Percentiles rank a stretch among this genome's conserved stretches.
These are phyloP conservation scores for Blastocystis sp. DNA, from an alignment of 352 stramenopile genomes.

Conservation along the genomic window DNA sequence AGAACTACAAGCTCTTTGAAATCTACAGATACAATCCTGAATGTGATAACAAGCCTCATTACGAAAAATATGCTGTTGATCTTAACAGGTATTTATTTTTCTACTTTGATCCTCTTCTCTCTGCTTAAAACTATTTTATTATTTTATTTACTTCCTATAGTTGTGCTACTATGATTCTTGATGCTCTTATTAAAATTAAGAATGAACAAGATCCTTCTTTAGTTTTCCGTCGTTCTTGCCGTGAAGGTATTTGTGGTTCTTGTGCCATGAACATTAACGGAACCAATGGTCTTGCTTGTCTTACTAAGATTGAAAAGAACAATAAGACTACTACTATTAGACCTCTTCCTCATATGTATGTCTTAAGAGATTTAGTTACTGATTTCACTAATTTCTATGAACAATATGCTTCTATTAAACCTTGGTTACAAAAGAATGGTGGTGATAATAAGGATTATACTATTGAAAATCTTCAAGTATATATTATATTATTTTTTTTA, in stretches of 20 bases:
- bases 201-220: slow-evolving; percentile 91
- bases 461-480: slow-evolving; percentile 25
- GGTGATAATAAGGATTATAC: slow-evolving; percentile 58
- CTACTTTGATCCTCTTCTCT: neutral
- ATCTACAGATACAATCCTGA: slow-evolving; percentile 30
- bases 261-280: slow-evolving; percentile 99
- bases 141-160: slow-evolving; percentile 44
- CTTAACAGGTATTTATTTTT: neutral
- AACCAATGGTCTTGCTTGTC: slow-evolving; percentile 86
- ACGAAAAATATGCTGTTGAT: slow-evolving; percentile 26
- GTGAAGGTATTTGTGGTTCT: slow-evolving; percentile 94
- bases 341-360: slow-evolving; percentile 95
- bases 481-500: neutral
- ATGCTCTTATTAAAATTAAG: slow-evolving; percentile 99
- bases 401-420: slow-evolving; percentile 85
- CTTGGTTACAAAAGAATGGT: slow-evolving; percentile 79
- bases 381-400: slow-evolving; percentile 97
- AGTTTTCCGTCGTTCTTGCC: slow-evolving; percentile 86
- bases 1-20: slow-evolving; percentile 28
- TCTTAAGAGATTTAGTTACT: slow-evolving; percentile 91
- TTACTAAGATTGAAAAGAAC: slow-evolving; percentile 71
- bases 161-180: slow-evolving; percentile 90
- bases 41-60: slow-evolving; percentile 31
- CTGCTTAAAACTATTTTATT: neutral
- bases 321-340: slow-evolving; percentile 63